These are phyloP conservation scores for Dentipellis sp. DNA, from an alignment of 768 basidiomycete species.

Conservation along the genomic window DNA sequence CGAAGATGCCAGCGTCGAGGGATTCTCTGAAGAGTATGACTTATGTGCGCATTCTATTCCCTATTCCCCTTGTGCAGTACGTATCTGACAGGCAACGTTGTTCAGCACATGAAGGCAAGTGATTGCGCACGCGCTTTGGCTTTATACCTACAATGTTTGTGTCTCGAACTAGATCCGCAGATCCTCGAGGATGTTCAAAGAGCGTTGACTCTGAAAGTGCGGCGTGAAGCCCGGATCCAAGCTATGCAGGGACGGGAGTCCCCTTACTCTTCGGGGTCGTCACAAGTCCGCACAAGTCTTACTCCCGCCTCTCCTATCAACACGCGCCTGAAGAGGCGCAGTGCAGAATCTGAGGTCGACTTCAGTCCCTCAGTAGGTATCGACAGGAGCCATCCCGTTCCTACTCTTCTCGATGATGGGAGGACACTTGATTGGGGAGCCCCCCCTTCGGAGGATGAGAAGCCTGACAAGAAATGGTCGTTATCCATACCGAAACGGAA, in stretches of 20 bases:
- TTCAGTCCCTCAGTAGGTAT: conserved; percentile 57
- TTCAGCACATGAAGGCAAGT: conserved; percentile 68
- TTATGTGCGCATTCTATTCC: conserved; percentile 42
- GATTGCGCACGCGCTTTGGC: too few species aligned
- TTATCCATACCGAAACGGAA: conserved; percentile 50
- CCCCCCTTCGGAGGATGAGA: conserved; percentile 44
- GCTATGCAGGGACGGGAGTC: conserved; percentile 15
- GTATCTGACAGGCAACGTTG: conserved; percentile 7
- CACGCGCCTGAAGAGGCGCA: conserved; percentile 9
- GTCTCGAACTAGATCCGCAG: conserved; percentile 49
- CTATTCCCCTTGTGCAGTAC: background rate
- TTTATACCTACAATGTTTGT: background rate
- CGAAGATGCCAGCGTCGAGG: conserved; percentile 13
- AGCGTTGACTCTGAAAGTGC: conserved; percentile 63
- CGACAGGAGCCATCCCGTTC: conserved; percentile 50
- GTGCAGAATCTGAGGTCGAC: conserved; percentile 43
- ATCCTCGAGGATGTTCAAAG: conserved; percentile 76
- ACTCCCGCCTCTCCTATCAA: conserved; percentile 15
- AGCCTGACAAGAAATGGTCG: conserved; percentile 51
- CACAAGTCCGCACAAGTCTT: conserved; percentile 22
- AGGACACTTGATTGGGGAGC: conserved; percentile 68
- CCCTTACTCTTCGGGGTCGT: conserved; percentile 18
- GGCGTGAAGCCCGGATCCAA: conserved; percentile 57
- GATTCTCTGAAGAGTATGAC: conserved; percentile 71
- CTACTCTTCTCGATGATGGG: conserved; percentile 60